Conservation (phyloP, 805 yeast genomes). For the Hanseniaspora singularis region DNA sequence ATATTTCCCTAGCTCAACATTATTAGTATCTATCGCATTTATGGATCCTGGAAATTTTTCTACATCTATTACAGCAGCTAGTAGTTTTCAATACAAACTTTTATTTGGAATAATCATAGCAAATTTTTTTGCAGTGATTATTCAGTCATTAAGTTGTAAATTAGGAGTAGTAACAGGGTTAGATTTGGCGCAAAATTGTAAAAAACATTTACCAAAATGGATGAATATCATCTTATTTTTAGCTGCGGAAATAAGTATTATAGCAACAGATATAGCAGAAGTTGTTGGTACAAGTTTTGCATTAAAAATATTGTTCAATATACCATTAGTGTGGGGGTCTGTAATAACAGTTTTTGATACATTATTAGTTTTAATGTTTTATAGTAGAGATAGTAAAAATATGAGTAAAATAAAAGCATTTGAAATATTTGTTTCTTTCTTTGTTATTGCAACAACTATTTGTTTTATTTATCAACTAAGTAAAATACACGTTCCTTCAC, state of each 20-base stretch:
- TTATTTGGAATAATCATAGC: slow-evolving; percentile 62
- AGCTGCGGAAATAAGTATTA: slow-evolving; percentile 31
- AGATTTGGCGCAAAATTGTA: slow-evolving; percentile 77
- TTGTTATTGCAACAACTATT: slow-evolving; percentile 62
- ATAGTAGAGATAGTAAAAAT: slow-evolving; percentile 56
- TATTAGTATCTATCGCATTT: slow-evolving; percentile 78
- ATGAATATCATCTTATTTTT: slow-evolving; percentile 22
- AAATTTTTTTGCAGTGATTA: slow-evolving; percentile 67
- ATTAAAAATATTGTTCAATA: slow-evolving; percentile 55
- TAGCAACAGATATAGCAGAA: slow-evolving; percentile 88
- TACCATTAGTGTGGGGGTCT: slow-evolving; percentile 72
- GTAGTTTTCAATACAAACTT: slow-evolving; percentile 59
- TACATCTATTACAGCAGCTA: slow-evolving; percentile 85
- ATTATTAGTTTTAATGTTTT: slow-evolving; percentile 64
- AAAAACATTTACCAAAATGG: slow-evolving; percentile 55
- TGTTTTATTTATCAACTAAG: slow-evolving; percentile 69
- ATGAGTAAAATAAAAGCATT: slow-evolving; percentile 60
- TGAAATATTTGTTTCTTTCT: slow-evolving; percentile 57
- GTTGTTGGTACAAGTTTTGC: slow-evolving; percentile 90
- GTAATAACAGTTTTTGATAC: slow-evolving; percentile 71
- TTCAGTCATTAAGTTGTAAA: slow-evolving; percentile 74
- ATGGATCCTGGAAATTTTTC: slow-evolving; percentile 93
- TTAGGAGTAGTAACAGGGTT: slow-evolving; percentile 82
- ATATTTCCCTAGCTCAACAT: slow-evolving; percentile 74
- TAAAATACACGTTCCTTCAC: slow-evolving; percentile 59